Base-by-base conservation (phyloP, 306 rosid species). In the Lathyrus sativus region DNA sequence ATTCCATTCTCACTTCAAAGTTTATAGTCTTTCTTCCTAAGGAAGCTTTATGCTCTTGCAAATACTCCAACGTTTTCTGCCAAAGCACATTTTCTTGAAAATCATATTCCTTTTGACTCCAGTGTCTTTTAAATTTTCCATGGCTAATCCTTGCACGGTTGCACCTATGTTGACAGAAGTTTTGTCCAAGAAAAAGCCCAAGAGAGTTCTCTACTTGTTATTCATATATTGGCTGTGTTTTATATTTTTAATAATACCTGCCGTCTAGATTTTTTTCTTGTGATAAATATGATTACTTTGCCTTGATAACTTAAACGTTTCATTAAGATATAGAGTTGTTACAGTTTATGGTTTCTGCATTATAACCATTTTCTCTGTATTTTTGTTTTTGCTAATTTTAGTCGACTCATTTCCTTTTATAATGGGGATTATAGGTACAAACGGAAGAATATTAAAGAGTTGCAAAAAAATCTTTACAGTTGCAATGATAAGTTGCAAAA, bases 401-500 rank as follows among this genome's bases (percentile, higher is more conserved):
- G 51, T 70, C 57, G 15, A 42, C 62, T 62, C 26, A 49, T 54
- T 74, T 42, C 59, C 22, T 64, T 65, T 72, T 54, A 29, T 17
- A 46, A 70, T 78, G 78, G 57, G 82, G 50, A 67, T 81, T 42
- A 37, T 77, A 93, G 98, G 84, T 84, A 90, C 79, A 88, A 76
- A 80, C 83, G 97, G 46, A 83, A 97, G 81, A 84, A 50, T 78
- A 66, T 90, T 82, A 93, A 86, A 82, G 97, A 90, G 24, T 75
- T 93, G 83, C 87, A 83, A 44, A 88, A 90, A 79, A 85, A 79
- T 90, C 83, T 93, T 81, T 96, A 90, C 74, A 86, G 91, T 74
- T 90, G 96, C 90, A 90, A 76, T 56, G 97, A 93, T 38, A 88
- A 93, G 71, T 82, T 93, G 83, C 97, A 88, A 66, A 87, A 86